A percentile compares a stretch with the other conserved stretches of the same genome.
These are phyloP conservation scores for Acanthamoeba castellanii DNA, from an alignment of 208 protist species.

Conservation along the genomic window DNA sequence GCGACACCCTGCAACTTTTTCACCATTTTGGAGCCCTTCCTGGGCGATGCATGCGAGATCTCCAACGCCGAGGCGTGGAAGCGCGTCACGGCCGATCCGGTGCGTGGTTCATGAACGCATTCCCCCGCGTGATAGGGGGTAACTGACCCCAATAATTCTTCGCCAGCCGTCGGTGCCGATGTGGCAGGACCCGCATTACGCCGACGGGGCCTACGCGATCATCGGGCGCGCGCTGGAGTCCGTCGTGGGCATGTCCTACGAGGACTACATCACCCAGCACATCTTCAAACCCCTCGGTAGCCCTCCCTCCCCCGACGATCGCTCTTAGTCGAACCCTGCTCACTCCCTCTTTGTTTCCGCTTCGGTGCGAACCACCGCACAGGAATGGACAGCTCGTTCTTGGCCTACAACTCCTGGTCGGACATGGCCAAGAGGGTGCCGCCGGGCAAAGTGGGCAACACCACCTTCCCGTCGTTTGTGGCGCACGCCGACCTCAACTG, in stretches of 20 bases:
- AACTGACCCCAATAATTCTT: no score
- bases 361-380: background rate
- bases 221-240: constrained; percentile 42
- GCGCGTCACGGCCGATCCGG: background rate
- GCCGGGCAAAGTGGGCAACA: background rate
- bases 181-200: constrained; percentile 9
- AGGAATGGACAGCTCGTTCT: constrained; percentile 51
- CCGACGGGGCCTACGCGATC: constrained; percentile 54
- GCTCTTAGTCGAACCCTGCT: no score
- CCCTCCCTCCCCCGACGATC: no score
- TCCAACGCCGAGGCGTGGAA: constrained; percentile 62
- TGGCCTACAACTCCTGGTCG: background rate
- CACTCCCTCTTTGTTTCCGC: no score
- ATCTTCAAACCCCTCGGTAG: constrained; percentile 67
- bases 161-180: constrained; percentile 1
- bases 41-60: constrained; percentile 56
- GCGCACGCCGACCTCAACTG: constrained; percentile 41
- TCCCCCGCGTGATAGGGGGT: background rate
- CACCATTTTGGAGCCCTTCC: background rate
- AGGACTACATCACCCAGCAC: constrained; percentile 34
- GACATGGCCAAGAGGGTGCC: constrained; percentile 49
- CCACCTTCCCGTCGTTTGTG: background rate
- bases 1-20: constrained; percentile 63
- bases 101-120: background rate
- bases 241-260: background rate